Base-by-base conservation (phyloP, 139 green algal genomes). In the Micractinium sp. region DNA sequence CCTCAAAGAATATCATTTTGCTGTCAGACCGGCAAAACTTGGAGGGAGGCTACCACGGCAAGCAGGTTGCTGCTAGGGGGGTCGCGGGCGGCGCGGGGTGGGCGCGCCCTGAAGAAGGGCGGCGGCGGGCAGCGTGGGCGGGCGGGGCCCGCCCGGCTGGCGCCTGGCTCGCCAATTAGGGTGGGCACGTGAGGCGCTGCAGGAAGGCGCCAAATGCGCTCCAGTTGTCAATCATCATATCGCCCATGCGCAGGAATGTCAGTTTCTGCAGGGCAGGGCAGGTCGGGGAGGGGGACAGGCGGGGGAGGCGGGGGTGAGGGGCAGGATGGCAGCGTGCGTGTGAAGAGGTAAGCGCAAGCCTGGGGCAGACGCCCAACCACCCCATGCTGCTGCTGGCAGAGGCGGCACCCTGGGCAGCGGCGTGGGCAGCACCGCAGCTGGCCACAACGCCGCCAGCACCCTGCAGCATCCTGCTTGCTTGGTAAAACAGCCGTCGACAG, bases 231-330 rank as follows among this genome's bases (percentile, higher is more conserved):
- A 95, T 93, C 93, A 96, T 94, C 73, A 94, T 91, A 77, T 96
- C 93, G 3, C 93, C 96, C 97, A 99, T 98, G 39, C 97, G 94
- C 88, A 99, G 90, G 92, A 99, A 99, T 18, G 97, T 99, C 53
- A 99, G 93, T 92, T 97, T 95, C 81, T 90, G 87, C 78, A 38
- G 56, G 63, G 63, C 63, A 12, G 63, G 20, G 63, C 22, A 71
- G 63, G 63, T 29, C 20, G 14, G 63, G 63, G 9, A 29, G 19
- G 74, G 74, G 35, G 15, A n/a, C 15, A 22, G 35, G 15, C 9
- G 35, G 2, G 0, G 33, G 39, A 56, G 47, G 47, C 47, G 47
- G 9, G 47, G 47, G 47, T 9, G 47, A 53, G 15, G 15, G 31
- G 31, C 31, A 71, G 22, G 63, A 2, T 71, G 22, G 63, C 73